phyloP scores from a whole-genome alignment of 805 yeast species.

The Komagataella pastoris region DNA sequence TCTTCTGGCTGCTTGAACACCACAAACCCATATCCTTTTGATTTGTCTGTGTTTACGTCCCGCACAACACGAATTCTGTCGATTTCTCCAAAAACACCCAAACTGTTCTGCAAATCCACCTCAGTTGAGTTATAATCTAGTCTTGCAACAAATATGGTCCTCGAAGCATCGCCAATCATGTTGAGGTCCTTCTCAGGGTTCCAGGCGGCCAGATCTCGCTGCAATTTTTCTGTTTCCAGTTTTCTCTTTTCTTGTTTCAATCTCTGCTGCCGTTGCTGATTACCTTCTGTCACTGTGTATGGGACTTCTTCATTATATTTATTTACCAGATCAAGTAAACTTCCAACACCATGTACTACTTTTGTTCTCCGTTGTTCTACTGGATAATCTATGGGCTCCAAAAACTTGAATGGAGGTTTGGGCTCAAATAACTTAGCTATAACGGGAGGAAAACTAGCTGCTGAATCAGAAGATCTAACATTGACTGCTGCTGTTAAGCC shows the following conservation, averaged over 20 bases:
- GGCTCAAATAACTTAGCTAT: constrained; percentile 44
- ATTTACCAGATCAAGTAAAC: constrained; percentile 12
- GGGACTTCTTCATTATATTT: constrained; percentile 17
- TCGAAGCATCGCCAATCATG: constrained; percentile 57
- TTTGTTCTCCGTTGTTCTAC: constrained; percentile 33
- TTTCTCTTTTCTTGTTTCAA: constrained; percentile 12
- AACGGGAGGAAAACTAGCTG: constrained; percentile 10
- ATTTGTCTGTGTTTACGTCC: constrained; percentile 31
- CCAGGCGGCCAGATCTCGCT: constrained; percentile 28
- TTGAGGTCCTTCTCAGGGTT: constrained; percentile 45
- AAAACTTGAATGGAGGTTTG: constrained; percentile 38
- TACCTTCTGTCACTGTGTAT: constrained; percentile 18
- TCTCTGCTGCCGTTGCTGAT: constrained; percentile 14
- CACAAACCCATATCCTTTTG: constrained; percentile 79
- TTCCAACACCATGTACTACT: constrained; percentile 30
- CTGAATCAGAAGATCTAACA: not conserved
- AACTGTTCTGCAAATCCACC: constrained; percentile 49
- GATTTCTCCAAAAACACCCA: constrained; percentile 57
- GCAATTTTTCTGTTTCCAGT: constrained; percentile 15
- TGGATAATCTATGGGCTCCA: constrained; percentile 35
- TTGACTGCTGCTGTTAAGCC: not conserved
- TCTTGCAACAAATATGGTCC: constrained; percentile 69
- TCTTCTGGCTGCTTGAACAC: constrained; percentile 50
- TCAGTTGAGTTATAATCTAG: constrained; percentile 54
- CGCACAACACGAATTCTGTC: constrained; percentile 47